Conservation (phyloP, 345 rosid species). For the Salix caprea region DNA sequence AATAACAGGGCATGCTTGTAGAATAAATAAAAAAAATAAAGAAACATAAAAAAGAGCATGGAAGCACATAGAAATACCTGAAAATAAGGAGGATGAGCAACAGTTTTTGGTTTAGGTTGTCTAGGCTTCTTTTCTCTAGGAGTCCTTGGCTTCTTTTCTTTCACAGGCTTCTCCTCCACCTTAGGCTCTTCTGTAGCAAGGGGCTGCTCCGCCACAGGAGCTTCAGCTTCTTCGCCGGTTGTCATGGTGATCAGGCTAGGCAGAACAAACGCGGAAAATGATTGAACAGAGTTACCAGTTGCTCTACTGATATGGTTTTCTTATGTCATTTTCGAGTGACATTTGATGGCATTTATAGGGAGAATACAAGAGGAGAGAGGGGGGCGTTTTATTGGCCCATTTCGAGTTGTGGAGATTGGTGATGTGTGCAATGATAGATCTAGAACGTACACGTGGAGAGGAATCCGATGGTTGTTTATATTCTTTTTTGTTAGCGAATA, state of each 20-base stretch:
- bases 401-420: conserved; percentile 24
- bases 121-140: conserved; percentile 40
- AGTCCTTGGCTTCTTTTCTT: conserved; percentile 34
- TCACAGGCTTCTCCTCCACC: conserved; percentile 25
- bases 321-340: neutral
- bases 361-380: neutral
- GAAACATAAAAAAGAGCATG: neutral
- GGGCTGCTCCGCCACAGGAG: conserved; percentile 11
- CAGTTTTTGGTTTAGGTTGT: conserved; percentile 43
- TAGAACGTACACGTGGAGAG: conserved; percentile 43
- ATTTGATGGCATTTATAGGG: conserved; percentile 30
- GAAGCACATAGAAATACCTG: conserved; percentile 31
- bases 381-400: conserved; percentile 25
- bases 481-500: neutral
- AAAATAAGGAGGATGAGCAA: conserved; percentile 75
- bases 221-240: conserved; percentile 27
- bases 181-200: conserved; percentile 28
- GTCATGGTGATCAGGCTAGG: conserved; percentile 4
- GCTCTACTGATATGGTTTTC: neutral
- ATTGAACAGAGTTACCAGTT: too few species aligned
- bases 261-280: too few species aligned
- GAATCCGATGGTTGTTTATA: conserved; percentile 14
- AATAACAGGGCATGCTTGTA: neutral
- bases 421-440: conserved; percentile 34
- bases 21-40: neutral